A percentile compares a stretch with the other conserved stretches of the same genome.
Conservation (phyloP, 331 rosid species). For the Rhamnella rubrinervis region DNA sequence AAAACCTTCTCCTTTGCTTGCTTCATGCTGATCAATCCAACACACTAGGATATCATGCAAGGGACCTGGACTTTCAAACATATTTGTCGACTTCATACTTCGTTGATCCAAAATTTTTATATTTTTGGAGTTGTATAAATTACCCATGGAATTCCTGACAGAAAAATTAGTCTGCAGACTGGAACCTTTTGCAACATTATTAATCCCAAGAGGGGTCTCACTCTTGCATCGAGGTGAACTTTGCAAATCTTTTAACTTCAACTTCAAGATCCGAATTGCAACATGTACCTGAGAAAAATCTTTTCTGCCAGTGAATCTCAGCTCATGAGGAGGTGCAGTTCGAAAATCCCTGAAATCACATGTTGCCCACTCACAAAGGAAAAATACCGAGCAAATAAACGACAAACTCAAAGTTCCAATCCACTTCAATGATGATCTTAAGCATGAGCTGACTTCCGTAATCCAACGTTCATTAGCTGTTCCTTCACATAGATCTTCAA, state of each 20-base stretch:
- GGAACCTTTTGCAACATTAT: conserved; percentile 39
- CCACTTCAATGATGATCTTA: conserved; percentile 88
- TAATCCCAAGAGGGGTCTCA: conserved; percentile 33
- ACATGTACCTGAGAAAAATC: conserved; percentile 80
- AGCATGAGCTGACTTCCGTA: conserved; percentile 77
- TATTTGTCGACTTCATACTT: conserved; percentile 30
- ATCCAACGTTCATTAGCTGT: conserved; percentile 70
- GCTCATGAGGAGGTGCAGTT: conserved; percentile 51
- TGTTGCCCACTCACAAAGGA: conserved; percentile 99
- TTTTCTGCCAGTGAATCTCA: conserved; percentile 79
- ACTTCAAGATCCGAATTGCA: conserved; percentile 75
- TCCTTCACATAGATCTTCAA: conserved; percentile 77
- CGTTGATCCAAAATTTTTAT: conserved; percentile 35
- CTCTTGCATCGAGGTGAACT: conserved; percentile 36
- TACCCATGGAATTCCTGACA: conserved; percentile 35
- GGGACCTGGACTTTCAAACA: conserved; percentile 91
- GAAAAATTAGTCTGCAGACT: conserved; percentile 43
- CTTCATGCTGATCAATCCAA: conserved; percentile 98
- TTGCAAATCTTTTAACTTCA: conserved; percentile 61
- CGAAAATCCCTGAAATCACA: conserved; percentile 92
- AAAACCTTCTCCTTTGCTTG: conserved; percentile 78
- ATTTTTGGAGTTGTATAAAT: conserved; percentile 38
- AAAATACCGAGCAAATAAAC: conserved; percentile 74
- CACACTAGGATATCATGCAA: conserved; percentile 90
- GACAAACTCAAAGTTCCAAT: conserved; percentile 60